Evolutionary conservation across 768 basidiomycete species (phyloP), one percentile per base, ranked within the genome.

Genomic region (Baorangia bicolor): DNA sequence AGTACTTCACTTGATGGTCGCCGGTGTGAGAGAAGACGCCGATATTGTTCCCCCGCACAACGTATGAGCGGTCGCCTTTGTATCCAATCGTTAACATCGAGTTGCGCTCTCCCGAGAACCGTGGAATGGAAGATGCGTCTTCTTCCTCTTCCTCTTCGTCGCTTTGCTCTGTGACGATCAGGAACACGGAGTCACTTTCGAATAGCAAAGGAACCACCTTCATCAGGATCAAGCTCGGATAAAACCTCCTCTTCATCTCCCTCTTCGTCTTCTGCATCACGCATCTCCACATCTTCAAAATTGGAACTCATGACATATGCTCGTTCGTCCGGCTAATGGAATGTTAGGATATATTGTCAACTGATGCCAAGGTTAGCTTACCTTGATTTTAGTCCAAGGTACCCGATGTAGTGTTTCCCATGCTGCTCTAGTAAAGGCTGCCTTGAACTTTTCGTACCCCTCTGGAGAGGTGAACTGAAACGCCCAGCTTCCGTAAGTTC

Each of bases 51-150:
- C 94, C 95, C 42, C 94, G 86, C 34, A 93, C 87, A 55, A 98
- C 94, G 65, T 92, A 97, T 12, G 94, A 93, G 28, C 95, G 81
- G 64, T 97, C 94, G 56, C 94, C 92, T 74, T 92, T 94, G 79
- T 97, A 95, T 12, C 96, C 96, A 38, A 98, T 87, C 4, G 91
- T 92, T 35, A 98, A 81, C 59, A 93, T 90, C 6, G 91, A 90
- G 71, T 98, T 98, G 57, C 80, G 80, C 30, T 86, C 87, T 27
- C 87, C 87, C 38, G 79, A 76, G 16, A 74, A 60, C 42, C 77
- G 73, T 11, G 72, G 61, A 40, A 75, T 66, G 13, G 74, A 70
- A 40, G 66, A 69, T 45, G 70, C 74, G 0, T 74, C 76, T 5
- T 72, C 73, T 18, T 71, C 70, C 0, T 73, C 74, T 13, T 74